Percentiles rank a stretch among this genome's conserved stretches.
phyloP scores from a whole-genome alignment of 2,329 filamentous ascomycete genomes.

The Beauveria bassiana region DNA sequence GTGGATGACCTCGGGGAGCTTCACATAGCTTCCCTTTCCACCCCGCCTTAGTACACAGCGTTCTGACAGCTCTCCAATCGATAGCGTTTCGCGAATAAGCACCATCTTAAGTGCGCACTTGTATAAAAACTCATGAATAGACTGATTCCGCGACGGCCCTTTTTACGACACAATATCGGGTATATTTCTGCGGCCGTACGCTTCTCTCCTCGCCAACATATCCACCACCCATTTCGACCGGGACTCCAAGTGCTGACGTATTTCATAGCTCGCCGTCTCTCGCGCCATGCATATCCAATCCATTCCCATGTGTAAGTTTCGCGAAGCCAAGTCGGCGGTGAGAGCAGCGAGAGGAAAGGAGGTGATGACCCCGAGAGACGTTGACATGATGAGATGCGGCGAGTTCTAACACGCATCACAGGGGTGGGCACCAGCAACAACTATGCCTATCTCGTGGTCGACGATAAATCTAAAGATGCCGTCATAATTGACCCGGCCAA shows the following conservation, averaged over 20 bases:
- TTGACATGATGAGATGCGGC: not conserved
- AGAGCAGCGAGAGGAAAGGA: not conserved
- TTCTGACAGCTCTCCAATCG: not conserved
- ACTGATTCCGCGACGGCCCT: constrained; percentile 28
- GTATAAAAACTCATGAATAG: constrained; percentile 31
- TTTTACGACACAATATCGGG: constrained; percentile 25
- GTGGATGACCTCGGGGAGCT: constrained; percentile 1
- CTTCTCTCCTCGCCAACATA: not conserved
- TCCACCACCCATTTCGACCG: not conserved
- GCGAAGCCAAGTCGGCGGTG: not conserved
- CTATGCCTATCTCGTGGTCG: constrained; percentile 76
- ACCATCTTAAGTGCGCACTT: not conserved
- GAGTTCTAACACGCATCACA: constrained; percentile 24
- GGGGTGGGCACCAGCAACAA: constrained; percentile 74
- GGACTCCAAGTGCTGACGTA: not conserved
- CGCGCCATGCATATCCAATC: constrained; percentile 72
- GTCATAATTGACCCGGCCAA: constrained; percentile 76
- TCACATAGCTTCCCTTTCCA: not conserved
- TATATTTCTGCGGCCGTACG: constrained; percentile 12
- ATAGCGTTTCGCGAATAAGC: not conserved
- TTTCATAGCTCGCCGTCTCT: constrained; percentile 16
- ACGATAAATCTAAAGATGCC: constrained; percentile 70
- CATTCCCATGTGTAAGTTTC: constrained; percentile 75
- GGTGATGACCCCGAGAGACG: constrained; percentile 11
- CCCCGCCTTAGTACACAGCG: not conserved